These are phyloP conservation scores for Lasiodiplodia sp. DNA, from an alignment of 2,329 filamentous ascomycete species.

Conservation along the genomic window DNA sequence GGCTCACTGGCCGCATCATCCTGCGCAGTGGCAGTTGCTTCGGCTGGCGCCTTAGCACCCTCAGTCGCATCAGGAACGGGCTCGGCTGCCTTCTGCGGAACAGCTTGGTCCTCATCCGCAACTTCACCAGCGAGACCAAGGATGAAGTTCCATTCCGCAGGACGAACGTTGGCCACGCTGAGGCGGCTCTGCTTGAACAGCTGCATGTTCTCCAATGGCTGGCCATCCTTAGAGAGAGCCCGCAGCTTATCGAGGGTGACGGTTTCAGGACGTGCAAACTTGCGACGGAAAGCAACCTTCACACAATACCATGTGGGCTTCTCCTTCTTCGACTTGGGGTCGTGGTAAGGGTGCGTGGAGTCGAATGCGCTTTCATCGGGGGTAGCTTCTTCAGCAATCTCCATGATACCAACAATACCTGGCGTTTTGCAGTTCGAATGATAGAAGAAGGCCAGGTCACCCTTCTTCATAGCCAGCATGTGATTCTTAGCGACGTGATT, in stretches of 20 bases:
- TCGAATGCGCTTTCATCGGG: constrained; percentile 81
- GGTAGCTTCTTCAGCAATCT: constrained; percentile 84
- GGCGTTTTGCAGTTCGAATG: constrained; percentile 92
- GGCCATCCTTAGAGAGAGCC: constrained; percentile 62
- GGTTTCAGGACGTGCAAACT: constrained; percentile 68
- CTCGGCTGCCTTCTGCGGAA: constrained; percentile 14
- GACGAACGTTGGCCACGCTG: constrained; percentile 76
- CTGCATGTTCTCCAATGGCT: constrained; percentile 76
- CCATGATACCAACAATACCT: constrained; percentile 86
- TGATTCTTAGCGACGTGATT: constrained; percentile 78
- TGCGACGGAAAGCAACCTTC: constrained; percentile 84
- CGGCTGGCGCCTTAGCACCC: background rate
- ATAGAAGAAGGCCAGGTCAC: constrained; percentile 95
- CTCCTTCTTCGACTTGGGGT: constrained; percentile 72
- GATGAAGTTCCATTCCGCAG: constrained; percentile 71
- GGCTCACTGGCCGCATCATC: constrained; percentile 17
- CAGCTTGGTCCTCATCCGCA: constrained; percentile 5
- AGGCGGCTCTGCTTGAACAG: constrained; percentile 81
- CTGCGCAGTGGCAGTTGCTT: background rate
- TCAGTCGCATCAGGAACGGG: background rate
- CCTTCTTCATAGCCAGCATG: constrained; percentile 87
- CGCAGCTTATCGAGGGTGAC: constrained; percentile 77
- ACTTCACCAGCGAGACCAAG: constrained; percentile 53
- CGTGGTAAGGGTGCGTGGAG: constrained; percentile 79
- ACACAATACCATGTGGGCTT: constrained; percentile 88